These are phyloP conservation scores for Eucalyptus cloeziana DNA, from an alignment of 345 rosid genomes.

Conservation along the genomic window DNA sequence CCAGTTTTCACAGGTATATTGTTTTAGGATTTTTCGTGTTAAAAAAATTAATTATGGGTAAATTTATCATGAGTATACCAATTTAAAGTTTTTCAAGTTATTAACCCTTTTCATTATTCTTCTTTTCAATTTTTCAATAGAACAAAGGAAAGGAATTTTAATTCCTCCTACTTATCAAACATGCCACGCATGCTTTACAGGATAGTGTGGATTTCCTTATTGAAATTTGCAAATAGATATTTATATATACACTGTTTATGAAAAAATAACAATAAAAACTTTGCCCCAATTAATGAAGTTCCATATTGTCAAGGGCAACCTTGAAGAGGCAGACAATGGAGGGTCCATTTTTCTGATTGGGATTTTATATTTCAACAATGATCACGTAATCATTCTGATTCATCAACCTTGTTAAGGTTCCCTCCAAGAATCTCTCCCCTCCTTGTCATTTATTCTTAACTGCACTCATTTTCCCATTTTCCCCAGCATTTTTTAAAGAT, in stretches of 20 bases:
- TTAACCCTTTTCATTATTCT: background rate
- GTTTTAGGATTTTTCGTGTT: too few relatives aligned
- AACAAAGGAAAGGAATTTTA: background rate
- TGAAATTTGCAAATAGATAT: background rate
- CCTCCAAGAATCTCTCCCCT: background rate
- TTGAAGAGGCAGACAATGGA: background rate
- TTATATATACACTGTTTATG: background rate
- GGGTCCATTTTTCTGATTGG: background rate
- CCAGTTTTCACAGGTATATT: too few relatives aligned
- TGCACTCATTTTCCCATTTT: background rate
- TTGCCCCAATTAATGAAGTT: background rate
- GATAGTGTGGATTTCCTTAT: background rate
- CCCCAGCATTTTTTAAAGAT: background rate
- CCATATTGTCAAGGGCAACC: background rate
- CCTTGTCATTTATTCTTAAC: background rate
- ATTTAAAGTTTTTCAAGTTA: too few relatives aligned
- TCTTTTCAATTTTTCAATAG: background rate
- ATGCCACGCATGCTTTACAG: background rate
- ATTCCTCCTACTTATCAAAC: background rate
- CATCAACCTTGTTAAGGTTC: background rate
- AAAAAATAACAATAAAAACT: background rate
- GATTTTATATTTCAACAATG: background rate
- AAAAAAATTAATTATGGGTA: accelerated
- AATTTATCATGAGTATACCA: accelerated
- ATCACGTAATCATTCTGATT: background rate